These are phyloP conservation scores for Cajanus cajan DNA, from an alignment of 306 rosid genomes.

Conservation along the genomic window DNA sequence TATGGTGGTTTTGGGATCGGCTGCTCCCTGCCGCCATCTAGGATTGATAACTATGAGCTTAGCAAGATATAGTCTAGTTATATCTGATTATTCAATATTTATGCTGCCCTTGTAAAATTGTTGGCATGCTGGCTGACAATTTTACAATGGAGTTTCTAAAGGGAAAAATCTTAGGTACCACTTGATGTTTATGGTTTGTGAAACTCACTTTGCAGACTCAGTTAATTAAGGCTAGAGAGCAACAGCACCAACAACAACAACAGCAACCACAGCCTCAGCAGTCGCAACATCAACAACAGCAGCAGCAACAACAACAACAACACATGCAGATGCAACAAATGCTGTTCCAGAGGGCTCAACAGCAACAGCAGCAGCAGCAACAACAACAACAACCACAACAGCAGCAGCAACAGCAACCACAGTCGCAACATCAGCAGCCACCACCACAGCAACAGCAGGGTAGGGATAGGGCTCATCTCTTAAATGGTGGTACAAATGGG, in stretches of 20 bases:
- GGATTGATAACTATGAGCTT: neutral
- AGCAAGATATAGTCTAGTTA: neutral
- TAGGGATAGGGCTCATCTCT: constrained; percentile 87
- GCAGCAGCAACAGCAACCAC: constrained; percentile 57
- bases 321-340: constrained; percentile 78
- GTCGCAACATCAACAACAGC: constrained; percentile 47
- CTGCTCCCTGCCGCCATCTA: neutral
- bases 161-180: neutral
- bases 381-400: constrained; percentile 31
- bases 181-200: constrained; percentile 34
- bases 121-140: neutral
- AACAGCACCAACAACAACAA: constrained; percentile 69
- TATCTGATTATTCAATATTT: neutral
- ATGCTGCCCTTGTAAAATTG: neutral
- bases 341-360: constrained; percentile 69
- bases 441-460: constrained; percentile 67
- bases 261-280: constrained; percentile 45
- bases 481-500: constrained; percentile 85
- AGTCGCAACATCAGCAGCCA: constrained; percentile 51
- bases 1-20: neutral
- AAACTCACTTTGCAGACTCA: constrained; percentile 67
- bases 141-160: neutral
- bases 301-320: constrained; percentile 70
- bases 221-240: constrained; percentile 83
- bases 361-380: constrained; percentile 47